phyloP scores from a whole-genome alignment of 2,329 filamentous ascomycete genomes.

The Alternaria triticimaculans region DNA sequence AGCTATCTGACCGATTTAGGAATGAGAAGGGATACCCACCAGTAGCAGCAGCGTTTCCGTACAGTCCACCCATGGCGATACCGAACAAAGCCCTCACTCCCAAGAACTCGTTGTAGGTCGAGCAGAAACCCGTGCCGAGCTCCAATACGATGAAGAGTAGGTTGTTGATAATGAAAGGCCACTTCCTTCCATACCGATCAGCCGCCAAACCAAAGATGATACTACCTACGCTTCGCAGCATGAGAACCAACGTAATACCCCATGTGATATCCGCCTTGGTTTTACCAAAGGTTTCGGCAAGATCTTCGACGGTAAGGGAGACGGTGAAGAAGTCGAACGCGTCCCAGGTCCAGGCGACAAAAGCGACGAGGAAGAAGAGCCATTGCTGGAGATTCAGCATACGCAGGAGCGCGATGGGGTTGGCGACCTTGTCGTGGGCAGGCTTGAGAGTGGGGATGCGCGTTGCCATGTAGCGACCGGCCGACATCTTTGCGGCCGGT shows the following conservation, averaged over 20 bases:
- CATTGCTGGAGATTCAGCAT: slow-evolving; percentile 63
- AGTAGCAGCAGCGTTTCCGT: slow-evolving; percentile 67
- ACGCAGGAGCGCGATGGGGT: slow-evolving; percentile 60
- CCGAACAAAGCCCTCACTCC: slow-evolving; percentile 67
- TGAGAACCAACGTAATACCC: slow-evolving; percentile 59
- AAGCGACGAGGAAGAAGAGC: slow-evolving; percentile 62
- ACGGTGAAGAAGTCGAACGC: slow-evolving; percentile 70
- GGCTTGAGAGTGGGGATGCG: slow-evolving; percentile 62
- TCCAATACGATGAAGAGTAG: slow-evolving; percentile 67
- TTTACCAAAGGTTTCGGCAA: slow-evolving; percentile 62
- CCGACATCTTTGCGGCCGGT: slow-evolving; percentile 24
- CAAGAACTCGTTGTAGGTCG: slow-evolving; percentile 65
- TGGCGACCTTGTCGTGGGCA: slow-evolving; percentile 61
- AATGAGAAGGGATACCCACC: slow-evolving; percentile 20
- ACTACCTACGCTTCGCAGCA: slow-evolving; percentile 66
- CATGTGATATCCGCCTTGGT: slow-evolving; percentile 66
- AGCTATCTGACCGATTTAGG: not conserved
- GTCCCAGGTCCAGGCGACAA: slow-evolving; percentile 57
- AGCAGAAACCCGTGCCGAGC: slow-evolving; percentile 65
- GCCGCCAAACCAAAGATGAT: slow-evolving; percentile 63
- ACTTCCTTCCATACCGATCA: slow-evolving; percentile 64
- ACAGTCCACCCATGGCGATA: slow-evolving; percentile 69
- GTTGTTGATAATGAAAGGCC: slow-evolving; percentile 66
- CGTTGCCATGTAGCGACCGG: slow-evolving; percentile 59
- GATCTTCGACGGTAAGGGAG: slow-evolving; percentile 60